phyloP scores from a whole-genome alignment of 1,284 basidiomycete species.

The Cryptococcus depauperatus region DNA sequence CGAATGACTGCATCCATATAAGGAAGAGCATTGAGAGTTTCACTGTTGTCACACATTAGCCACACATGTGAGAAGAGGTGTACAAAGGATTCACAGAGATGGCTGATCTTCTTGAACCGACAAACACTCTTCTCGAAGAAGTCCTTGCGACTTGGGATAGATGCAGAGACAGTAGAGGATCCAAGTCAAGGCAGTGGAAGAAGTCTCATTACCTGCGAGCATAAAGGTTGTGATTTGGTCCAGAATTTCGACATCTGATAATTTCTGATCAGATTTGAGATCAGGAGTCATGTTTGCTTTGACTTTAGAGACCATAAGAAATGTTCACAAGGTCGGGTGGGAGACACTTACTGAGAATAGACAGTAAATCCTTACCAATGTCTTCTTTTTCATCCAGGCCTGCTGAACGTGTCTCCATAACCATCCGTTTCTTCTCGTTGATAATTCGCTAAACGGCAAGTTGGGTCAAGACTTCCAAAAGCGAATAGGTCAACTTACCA shows the following conservation, averaged over 20 bases:
- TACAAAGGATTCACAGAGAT: constrained; percentile 18
- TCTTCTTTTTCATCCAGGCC: constrained; percentile 46
- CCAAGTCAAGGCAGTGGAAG: constrained; percentile 63
- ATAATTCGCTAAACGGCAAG: constrained; percentile 48
- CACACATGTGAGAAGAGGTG: constrained; percentile 3
- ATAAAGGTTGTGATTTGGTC: constrained; percentile 68
- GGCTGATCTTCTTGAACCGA: constrained; percentile 43
- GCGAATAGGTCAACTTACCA: constrained; percentile 24
- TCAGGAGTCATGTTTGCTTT: constrained; percentile 56
- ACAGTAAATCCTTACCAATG: constrained; percentile 45
- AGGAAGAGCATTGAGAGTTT: constrained; percentile 46
- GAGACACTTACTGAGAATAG: constrained; percentile 49
- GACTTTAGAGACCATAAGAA: constrained; percentile 42
- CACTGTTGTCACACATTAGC: constrained; percentile 21
- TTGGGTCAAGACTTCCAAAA: background rate
- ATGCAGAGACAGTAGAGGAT: constrained; percentile 58
- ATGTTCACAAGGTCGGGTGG: background rate
- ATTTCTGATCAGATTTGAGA: constrained; percentile 50
- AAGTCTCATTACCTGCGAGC: constrained; percentile 65
- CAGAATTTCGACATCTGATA: constrained; percentile 59
- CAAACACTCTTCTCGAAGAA: constrained; percentile 53
- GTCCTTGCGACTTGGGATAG: constrained; percentile 52
- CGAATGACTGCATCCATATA: constrained; percentile 60
- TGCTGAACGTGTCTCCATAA: constrained; percentile 21
- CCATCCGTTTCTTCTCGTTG: constrained; percentile 47